A percentile compares a stretch with the other conserved stretches of the same genome.
Conservation (phyloP, 192 early-diverging fungal genomes). For the Coemansia sp. region DNA sequence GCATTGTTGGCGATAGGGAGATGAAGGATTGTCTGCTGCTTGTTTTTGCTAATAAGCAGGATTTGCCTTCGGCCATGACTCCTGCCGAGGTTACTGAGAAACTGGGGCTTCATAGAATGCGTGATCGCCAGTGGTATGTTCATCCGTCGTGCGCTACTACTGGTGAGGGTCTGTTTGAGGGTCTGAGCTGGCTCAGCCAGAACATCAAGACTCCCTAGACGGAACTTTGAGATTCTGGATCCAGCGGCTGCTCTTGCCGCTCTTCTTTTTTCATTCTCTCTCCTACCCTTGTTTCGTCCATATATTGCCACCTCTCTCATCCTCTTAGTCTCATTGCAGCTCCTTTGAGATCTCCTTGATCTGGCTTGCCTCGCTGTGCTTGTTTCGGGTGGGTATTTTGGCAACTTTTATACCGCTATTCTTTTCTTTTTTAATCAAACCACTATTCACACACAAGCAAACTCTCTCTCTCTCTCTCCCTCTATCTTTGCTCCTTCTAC, state of each 20-base stretch:
- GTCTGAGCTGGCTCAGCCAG: constrained; percentile 81
- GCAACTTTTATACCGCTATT: too few relatives aligned
- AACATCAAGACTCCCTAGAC: constrained; percentile 63
- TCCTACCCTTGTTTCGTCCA: too few relatives aligned
- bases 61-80: constrained; percentile 81
- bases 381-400: too few relatives aligned
- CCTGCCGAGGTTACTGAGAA: constrained; percentile 92
- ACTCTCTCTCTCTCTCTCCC: too few relatives aligned
- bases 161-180: constrained; percentile 81
- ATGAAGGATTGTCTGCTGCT: constrained; percentile 80
- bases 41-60: constrained; percentile 84
- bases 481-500: too few relatives aligned
- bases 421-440: too few relatives aligned
- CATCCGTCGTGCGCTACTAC: constrained; percentile 80
- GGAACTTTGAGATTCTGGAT: too few relatives aligned
- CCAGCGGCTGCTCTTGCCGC: neutral
- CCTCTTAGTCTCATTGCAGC: too few relatives aligned
- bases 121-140: constrained; percentile 90
- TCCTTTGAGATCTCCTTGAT: too few relatives aligned
- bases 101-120: constrained; percentile 81
- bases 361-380: too few relatives aligned
- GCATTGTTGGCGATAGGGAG: constrained; percentile 77
- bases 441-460: too few relatives aligned
- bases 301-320: too few relatives aligned
- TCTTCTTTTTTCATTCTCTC: neutral